Evolutionary conservation across 768 basidiomycete species (phyloP).

Genomic region (Pholiota conissans): DNA sequence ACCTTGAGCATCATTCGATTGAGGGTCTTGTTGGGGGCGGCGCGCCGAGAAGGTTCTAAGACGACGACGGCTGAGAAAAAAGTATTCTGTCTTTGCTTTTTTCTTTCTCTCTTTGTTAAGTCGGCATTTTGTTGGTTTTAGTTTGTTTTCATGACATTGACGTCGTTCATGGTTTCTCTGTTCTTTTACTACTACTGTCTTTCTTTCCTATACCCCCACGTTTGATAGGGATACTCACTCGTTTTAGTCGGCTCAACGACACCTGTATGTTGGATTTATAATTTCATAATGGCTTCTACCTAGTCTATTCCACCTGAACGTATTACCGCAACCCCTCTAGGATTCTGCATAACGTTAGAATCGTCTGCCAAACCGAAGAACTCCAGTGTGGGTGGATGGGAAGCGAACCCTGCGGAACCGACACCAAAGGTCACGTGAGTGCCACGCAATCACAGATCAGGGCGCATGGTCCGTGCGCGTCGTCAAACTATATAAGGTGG

Average conservation of each 20-base stretch:
- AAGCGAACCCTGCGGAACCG: not conserved
- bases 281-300: conserved; percentile 4
- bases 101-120: not conserved
- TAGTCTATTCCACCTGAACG: too few relatives aligned
- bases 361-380: too few relatives aligned
- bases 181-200: not conserved
- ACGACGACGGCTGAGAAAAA: not conserved
- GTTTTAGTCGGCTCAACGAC: not conserved
- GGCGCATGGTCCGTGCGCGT: conserved; percentile 53
- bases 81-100: not conserved
- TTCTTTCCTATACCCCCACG: conserved; percentile 6
- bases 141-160: not conserved
- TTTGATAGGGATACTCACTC: conserved; percentile 8
- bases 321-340: too few relatives aligned
- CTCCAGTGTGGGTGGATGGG: too few relatives aligned
- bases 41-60: conserved; percentile 47
- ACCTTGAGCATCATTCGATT: conserved; percentile 95
- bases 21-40: conserved; percentile 80
- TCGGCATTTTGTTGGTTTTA: too few relatives aligned
- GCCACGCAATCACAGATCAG: not conserved
- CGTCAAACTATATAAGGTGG: conserved; percentile 39
- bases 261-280: conserved; percentile 10
- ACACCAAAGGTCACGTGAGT: not conserved
- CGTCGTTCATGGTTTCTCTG: conserved; percentile 1
- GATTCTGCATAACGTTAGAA: too few relatives aligned